phyloP scores from a whole-genome alignment of 108 stramenopile species.

The Nitzschia sp. region DNA sequence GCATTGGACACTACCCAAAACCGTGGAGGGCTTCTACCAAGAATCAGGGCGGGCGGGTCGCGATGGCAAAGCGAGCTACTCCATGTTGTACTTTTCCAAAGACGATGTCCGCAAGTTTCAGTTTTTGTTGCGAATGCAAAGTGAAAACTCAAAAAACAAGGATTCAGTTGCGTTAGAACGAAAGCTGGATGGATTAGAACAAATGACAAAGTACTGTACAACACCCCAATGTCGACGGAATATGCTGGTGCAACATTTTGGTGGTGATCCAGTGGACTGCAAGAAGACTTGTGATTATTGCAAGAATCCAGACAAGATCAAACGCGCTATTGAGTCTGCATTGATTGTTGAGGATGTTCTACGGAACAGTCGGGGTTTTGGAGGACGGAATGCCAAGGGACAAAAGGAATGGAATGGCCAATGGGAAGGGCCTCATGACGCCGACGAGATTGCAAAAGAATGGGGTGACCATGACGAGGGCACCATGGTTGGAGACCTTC shows the following conservation, averaged over 20 bases:
- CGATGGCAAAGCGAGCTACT: slow-evolving; percentile 74
- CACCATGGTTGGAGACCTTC: slow-evolving; percentile 27
- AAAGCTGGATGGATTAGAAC: slow-evolving; percentile 53
- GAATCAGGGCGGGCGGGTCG: slow-evolving; percentile 88
- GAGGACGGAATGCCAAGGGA: background rate
- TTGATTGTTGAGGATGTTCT: slow-evolving; percentile 22
- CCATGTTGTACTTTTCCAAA: slow-evolving; percentile 77
- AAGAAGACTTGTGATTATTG: slow-evolving; percentile 79
- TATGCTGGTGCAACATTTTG: slow-evolving; percentile 73
- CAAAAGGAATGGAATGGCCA: slow-evolving; percentile 24
- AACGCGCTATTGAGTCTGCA: slow-evolving; percentile 38
- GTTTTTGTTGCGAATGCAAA: slow-evolving; percentile 52
- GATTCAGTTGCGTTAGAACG: slow-evolving; percentile 27
- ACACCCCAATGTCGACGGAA: slow-evolving; percentile 59
- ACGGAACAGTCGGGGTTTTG: background rate
- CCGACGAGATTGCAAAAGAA: slow-evolving; percentile 29
- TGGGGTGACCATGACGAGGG: slow-evolving; percentile 28
- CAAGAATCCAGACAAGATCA: slow-evolving; percentile 49
- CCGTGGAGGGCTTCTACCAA: slow-evolving; percentile 87
- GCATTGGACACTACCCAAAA: slow-evolving; percentile 86
- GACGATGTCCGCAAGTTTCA: slow-evolving; percentile 74
- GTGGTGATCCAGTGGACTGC: slow-evolving; percentile 57
- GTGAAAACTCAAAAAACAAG: slow-evolving; percentile 25
- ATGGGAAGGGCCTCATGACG: slow-evolving; percentile 47
- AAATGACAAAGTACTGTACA: slow-evolving; percentile 76